A percentile compares a stretch with the other conserved stretches of the same genome.
Evolutionary conservation across 2,329 filamentous ascomycete species (phyloP).

Genomic region (Aphanoascus verrucosus): DNA sequence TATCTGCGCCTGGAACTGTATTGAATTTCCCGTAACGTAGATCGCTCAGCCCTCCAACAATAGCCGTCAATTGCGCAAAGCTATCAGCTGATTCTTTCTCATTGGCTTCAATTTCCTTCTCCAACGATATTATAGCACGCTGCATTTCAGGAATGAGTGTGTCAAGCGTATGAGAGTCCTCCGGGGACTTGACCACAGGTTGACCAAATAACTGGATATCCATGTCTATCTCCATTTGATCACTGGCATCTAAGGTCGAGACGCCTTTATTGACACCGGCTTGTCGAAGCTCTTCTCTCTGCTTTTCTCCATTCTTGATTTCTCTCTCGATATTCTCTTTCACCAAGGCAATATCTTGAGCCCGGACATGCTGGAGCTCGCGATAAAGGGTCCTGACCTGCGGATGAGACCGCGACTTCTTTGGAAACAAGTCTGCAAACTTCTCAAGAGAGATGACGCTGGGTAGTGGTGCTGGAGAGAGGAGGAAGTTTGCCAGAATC

Average conservation of each 20-base stretch:
- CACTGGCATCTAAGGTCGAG: constrained; percentile 24
- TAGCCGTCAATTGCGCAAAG: constrained; percentile 51
- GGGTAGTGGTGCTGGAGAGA: constrained; percentile 63
- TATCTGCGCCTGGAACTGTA: constrained; percentile 43
- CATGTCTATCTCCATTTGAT: constrained; percentile 34
- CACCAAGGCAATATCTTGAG: constrained; percentile 57
- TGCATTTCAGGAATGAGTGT: constrained; percentile 61
- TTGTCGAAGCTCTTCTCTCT: constrained; percentile 31
- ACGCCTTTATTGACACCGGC: constrained; percentile 25
- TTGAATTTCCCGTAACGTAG: constrained; percentile 65
- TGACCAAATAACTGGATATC: constrained; percentile 52
- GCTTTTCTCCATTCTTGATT: constrained; percentile 27
- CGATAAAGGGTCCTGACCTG: constrained; percentile 63
- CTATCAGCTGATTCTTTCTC: constrained; percentile 54
- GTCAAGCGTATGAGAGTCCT: constrained; percentile 48
- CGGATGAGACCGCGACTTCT: constrained; percentile 52
- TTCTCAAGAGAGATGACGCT: constrained; percentile 61
- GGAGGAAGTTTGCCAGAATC: constrained; percentile 67
- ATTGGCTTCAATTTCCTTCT: constrained; percentile 56
- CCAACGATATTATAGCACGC: constrained; percentile 52
- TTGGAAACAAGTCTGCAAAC: constrained; percentile 68
- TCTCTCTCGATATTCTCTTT: constrained; percentile 41
- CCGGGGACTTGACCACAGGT: constrained; percentile 31
- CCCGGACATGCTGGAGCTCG: constrained; percentile 65
- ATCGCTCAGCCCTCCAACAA: constrained; percentile 65